Evolutionary conservation across 495 filamentous ascomycete species (phyloP).

Genomic region (Mytilinidion resinicola): DNA sequence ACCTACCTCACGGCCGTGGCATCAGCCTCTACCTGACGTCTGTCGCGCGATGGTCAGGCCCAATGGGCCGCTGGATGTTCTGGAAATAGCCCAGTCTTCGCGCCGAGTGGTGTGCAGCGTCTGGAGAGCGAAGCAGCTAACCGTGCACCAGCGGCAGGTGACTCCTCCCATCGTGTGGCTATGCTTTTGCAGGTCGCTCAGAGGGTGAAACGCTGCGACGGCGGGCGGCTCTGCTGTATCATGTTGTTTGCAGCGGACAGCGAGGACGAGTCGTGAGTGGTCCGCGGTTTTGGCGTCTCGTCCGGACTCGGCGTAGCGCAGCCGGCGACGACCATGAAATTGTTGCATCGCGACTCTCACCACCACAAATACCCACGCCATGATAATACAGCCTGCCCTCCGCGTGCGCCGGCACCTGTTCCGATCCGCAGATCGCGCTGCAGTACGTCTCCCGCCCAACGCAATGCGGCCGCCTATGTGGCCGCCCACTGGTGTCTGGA

Average conservation of each 20-base stretch:
- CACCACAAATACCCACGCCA: conserved; percentile 14
- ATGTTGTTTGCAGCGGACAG: background rate
- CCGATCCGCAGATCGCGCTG: conserved; percentile 31
- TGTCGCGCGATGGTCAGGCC: conserved; percentile 1
- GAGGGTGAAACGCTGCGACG: conserved; percentile 14
- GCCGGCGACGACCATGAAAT: background rate
- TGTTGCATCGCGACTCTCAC: background rate
- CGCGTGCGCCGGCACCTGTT: conserved; percentile 49
- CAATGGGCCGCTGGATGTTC: conserved; percentile 6
- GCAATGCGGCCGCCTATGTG: conserved; percentile 1
- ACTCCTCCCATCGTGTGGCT: conserved; percentile 24
- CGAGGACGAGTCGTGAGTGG: conserved; percentile 18
- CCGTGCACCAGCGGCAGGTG: conserved; percentile 21
- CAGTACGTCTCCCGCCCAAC: conserved; percentile 14
- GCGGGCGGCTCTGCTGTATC: conserved; percentile 16
- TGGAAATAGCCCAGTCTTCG: conserved; percentile 19
- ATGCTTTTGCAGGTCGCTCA: background rate
- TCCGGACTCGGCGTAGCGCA: background rate
- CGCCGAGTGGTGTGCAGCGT: conserved; percentile 21
- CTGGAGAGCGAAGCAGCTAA: conserved; percentile 7
- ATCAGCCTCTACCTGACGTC: background rate
- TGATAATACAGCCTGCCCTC: conserved; percentile 48
- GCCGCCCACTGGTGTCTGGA: background rate
- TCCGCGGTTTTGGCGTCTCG: background rate
- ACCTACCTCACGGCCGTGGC: background rate